A percentile compares a stretch with the other conserved stretches of the same genome.
These are phyloP conservation scores for Emydomyces testavorans DNA, from an alignment of 2,329 filamentous ascomycete species.

Conservation along the genomic window DNA sequence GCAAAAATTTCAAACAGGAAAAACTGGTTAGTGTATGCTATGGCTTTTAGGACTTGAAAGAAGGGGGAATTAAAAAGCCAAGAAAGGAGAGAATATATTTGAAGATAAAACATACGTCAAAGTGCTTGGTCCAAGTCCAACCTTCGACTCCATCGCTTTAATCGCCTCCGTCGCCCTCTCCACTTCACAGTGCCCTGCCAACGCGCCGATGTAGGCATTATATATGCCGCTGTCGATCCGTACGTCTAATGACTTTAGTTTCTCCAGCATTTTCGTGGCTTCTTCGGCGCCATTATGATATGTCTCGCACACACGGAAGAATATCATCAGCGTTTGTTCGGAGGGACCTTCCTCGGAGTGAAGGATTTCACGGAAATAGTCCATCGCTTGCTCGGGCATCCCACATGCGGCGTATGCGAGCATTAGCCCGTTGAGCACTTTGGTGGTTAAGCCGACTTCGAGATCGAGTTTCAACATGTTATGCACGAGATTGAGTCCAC, in stretches of 20 bases:
- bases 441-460: conserved; percentile 57
- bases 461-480: conserved; percentile 92
- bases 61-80: conserved; percentile 1
- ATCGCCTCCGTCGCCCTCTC: conserved; percentile 57
- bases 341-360: conserved; percentile 74
- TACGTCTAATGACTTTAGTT: conserved; percentile 61
- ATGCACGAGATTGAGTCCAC: conserved; percentile 64
- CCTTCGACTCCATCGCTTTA: conserved; percentile 52
- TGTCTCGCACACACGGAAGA: conserved; percentile 66
- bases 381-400: conserved; percentile 54
- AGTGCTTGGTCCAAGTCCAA: conserved; percentile 55
- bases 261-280: conserved; percentile 43
- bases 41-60: not conserved
- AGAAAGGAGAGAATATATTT: not conserved
- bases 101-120: conserved; percentile 51
- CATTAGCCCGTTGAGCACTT: conserved; percentile 74
- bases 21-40: conserved; percentile 1
- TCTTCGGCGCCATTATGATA: conserved; percentile 35
- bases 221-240: conserved; percentile 64
- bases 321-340: conserved; percentile 66
- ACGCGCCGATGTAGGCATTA: conserved; percentile 61
- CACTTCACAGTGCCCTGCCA: conserved; percentile 61
- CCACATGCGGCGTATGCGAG: conserved; percentile 65
- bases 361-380: conserved; percentile 77
- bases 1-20: not conserved